Base-by-base conservation (phyloP, 176 grass and related monocot genomes). In the Musa troglodytarum region DNA sequence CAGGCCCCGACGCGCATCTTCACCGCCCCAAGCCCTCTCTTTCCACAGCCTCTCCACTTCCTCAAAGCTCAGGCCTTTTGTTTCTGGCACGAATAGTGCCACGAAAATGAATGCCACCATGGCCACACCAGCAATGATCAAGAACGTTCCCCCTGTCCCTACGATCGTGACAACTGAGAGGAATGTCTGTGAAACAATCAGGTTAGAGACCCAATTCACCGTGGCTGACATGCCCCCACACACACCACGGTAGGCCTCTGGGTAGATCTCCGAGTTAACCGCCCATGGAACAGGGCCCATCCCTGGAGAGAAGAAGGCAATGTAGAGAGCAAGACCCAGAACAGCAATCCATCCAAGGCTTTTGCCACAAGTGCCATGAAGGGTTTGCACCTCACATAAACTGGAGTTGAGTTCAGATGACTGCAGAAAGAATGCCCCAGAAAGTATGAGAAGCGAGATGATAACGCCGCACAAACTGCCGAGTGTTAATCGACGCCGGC, bases 231-330 rank as follows among this genome's bases (percentile, higher is more conserved):
- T 98, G 79, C 94, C 94, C 0, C 94, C 90, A 1, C 94, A 93
- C 57, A 86, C 71, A 8, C 95, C 90, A 13, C 95, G 88, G 78
- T 98, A 98, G 0, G 82, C 84, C 86, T 93, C 88, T 0, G 88
- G 95, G 64, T 98, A 98, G 49, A 98, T 93, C 74, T 98, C 95
- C 0, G 90, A 93, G 82, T 98, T 98, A 57, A 98, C 95, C 0
- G 90, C 88, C 95, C 95, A 98, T 1, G 95, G 95, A 16, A 98
- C 95, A 0, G 90, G 88, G 8, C 90, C 95, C 95, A 98, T 98
- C 71, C 94, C 94, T 11, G 94, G 94, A 15, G 94, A 82, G 62
- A 98, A 98, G 76, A 49, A 71, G 12, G 84, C 72, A 17, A 98
- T 98, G 68, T 98, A 98, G 34, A 98, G 78, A 20, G 82, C 88